These are phyloP conservation scores for Populus alba DNA, from an alignment of 345 rosid genomes.

Conservation along the genomic window DNA sequence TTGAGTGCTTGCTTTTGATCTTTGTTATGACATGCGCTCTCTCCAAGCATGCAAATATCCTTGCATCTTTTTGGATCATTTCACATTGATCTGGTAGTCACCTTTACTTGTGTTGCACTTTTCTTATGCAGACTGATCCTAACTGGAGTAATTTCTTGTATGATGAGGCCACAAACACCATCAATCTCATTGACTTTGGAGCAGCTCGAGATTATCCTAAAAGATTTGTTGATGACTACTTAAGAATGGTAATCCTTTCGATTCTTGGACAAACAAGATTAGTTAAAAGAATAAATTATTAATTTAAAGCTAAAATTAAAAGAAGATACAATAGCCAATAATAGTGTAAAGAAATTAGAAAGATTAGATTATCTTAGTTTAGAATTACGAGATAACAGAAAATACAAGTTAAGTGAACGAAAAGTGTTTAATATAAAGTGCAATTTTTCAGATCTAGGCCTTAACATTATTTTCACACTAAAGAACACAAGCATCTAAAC, in stretches of 20 bases:
- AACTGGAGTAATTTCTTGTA: conserved; percentile 95
- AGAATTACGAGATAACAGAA: no score
- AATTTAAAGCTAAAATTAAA: no score
- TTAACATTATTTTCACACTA: no score
- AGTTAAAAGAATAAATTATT: no score
- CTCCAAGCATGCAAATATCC: not conserved
- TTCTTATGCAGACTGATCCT: conserved; percentile 79
- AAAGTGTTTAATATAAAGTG: no score
- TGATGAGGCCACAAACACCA: conserved; percentile 55
- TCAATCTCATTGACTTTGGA: conserved; percentile 93
- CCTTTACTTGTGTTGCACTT: conserved; percentile 10
- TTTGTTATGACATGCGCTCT: not conserved
- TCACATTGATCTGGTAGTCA: not conserved
- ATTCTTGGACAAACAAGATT: no score
- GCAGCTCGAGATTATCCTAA: conserved; percentile 94
- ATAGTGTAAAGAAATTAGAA: no score
- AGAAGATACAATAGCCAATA: no score
- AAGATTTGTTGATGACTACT: conserved; percentile 76
- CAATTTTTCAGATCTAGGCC: no score
- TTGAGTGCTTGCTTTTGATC: not conserved
- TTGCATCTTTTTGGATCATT: not conserved
- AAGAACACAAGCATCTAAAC: no score
- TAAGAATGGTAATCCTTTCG: conserved; percentile 61
- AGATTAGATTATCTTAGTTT: no score
- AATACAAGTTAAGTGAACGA: no score